These are phyloP conservation scores for Wallacemonas rigidus DNA, from an alignment of 208 protist genomes.

Conservation along the genomic window DNA sequence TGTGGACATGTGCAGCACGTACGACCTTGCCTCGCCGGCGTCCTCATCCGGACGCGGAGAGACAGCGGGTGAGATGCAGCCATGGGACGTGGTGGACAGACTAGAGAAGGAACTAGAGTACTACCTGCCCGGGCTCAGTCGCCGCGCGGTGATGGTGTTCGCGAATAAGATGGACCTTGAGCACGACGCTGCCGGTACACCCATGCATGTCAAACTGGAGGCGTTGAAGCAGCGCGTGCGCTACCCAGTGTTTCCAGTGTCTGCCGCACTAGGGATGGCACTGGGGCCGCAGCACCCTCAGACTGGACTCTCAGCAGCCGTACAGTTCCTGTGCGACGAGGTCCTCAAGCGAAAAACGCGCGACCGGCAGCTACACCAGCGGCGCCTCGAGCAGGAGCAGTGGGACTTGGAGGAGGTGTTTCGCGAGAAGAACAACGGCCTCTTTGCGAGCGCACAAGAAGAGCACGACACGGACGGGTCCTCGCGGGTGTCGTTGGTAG, in stretches of 20 bases:
- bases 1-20: slow-evolving; percentile 87
- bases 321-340: slow-evolving; percentile 67
- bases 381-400: slow-evolving; percentile 33
- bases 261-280: slow-evolving; percentile 70
- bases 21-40: slow-evolving; percentile 29
- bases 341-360: slow-evolving; percentile 66
- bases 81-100: slow-evolving; percentile 83
- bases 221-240: slow-evolving; percentile 61
- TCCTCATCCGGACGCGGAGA: slow-evolving; percentile 1
- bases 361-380: slow-evolving; percentile 36
- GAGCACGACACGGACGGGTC: slow-evolving; percentile 8
- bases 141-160: slow-evolving; percentile 79
- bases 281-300: slow-evolving; percentile 54
- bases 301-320: slow-evolving; percentile 55
- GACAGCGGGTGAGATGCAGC: slow-evolving; percentile 41
- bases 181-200: slow-evolving; percentile 46
- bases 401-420: slow-evolving; percentile 66
- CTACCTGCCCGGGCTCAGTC: slow-evolving; percentile 74
- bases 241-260: slow-evolving; percentile 90
- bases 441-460: slow-evolving; percentile 28
- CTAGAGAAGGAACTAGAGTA: slow-evolving; percentile 86
- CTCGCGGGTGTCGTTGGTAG: slow-evolving; percentile 60
- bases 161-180: slow-evolving; percentile 93
- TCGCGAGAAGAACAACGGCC: slow-evolving; percentile 68
- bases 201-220: slow-evolving; percentile 55